Evolutionary conservation across 2,329 filamentous ascomycete species (phyloP), one percentile per base, ranked within the genome.

Genomic region (Fusarium longipes): DNA sequence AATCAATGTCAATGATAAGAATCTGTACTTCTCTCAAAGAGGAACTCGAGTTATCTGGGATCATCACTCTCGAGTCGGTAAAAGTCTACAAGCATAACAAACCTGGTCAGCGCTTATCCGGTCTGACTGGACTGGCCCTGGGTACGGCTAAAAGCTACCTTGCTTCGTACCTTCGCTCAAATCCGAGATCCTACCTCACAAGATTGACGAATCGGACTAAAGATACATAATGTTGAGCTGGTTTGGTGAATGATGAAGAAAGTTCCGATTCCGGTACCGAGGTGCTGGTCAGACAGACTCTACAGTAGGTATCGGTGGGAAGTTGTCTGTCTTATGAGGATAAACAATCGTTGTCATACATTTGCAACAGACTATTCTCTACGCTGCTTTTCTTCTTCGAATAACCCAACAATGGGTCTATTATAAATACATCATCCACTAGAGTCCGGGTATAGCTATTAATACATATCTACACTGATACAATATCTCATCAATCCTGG

Each of bases 271-370:
- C 20, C 45, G 24, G 32, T 32, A 49, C 48, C 55, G 44, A 65
- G 40, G 15, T 39, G 60, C 47, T 68, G 47, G 51, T 49, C 53
- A 61, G 27, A 54, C 53, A 61, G 27, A 54, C 38, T 27, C 22
- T 47, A 22, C 49, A 38, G 14, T n/a, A n/a, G n/a, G n/a, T 15
- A 27, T 17, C 20, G 47, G n/a, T 39, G 27, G n/a, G 29, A 39
- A 39, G 27, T 38, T 36, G 32, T 47, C 30, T 22, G n/a, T 27
- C 8, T 9, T 2, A 48, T 18, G 29, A 24, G 18, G 30, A 48
- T 36, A 24, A 29, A 24, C 20, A 24, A 33, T n/a, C 44, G 38
- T 38, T 6, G 6, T 29, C 45, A 27, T 36, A 25, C 25, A 49
- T 15, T 9, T 8, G 27, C 27, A 24, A 29, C 17, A n/a, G 12